Evolutionary conservation across 2,329 filamentous ascomycete genomes (phyloP).

Genomic region (Westerdykella ornata): DNA sequence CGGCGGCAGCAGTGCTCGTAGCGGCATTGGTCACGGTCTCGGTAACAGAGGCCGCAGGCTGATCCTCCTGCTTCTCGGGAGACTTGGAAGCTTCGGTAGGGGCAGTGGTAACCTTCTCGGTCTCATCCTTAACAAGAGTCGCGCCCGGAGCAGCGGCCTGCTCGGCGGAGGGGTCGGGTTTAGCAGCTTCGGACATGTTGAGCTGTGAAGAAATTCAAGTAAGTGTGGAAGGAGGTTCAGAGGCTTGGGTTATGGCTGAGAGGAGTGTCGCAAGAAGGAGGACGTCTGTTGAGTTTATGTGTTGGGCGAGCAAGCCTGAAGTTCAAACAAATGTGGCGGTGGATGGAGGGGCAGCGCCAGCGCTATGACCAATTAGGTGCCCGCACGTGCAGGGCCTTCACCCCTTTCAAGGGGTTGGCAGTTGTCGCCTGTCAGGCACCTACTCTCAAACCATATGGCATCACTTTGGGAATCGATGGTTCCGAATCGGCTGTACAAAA

Average conservation of each 20-base stretch:
- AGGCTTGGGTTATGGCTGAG: neutral
- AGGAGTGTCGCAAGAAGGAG: neutral
- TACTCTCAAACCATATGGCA: too few relatives aligned
- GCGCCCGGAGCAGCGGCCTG: constrained; percentile 36
- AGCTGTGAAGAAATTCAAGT: constrained; percentile 4
- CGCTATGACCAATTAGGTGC: constrained; percentile 3
- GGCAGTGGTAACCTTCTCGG: constrained; percentile 40
- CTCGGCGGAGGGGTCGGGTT: constrained; percentile 39
- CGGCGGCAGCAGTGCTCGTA: constrained; percentile 24
- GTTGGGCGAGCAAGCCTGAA: neutral
- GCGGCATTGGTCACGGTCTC: constrained; percentile 37
- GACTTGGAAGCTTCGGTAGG: constrained; percentile 33
- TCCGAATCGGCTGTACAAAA: too few relatives aligned
- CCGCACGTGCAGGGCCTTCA: constrained; percentile 12
- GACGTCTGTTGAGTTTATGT: neutral
- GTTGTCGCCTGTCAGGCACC: neutral
- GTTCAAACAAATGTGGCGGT: neutral
- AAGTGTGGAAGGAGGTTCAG: neutral
- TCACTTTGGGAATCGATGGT: too few relatives aligned
- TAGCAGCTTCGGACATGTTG: constrained; percentile 36
- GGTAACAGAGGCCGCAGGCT: constrained; percentile 37
- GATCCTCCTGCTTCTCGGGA: constrained; percentile 54
- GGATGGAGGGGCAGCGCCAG: constrained; percentile 1
- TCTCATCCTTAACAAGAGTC: constrained; percentile 40
- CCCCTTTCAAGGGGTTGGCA: constrained; percentile 1